These are phyloP conservation scores for Xylariaceae sp. DNA, from an alignment of 2,329 filamentous ascomycete species.

Conservation along the genomic window DNA sequence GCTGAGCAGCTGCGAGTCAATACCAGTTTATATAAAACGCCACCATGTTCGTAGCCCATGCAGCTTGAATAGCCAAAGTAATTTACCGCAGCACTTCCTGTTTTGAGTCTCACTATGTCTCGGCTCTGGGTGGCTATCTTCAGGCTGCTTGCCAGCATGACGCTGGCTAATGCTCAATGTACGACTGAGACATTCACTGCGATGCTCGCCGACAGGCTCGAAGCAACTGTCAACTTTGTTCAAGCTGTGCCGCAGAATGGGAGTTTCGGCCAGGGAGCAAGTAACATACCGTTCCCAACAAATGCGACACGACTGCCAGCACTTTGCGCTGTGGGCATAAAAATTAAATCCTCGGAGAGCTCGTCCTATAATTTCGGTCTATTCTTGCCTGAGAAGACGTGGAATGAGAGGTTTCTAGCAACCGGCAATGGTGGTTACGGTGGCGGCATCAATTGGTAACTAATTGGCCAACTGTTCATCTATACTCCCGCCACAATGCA, in stretches of 20 bases:
- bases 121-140: conserved; percentile 7
- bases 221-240: conserved; percentile 36
- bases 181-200: conserved; percentile 31
- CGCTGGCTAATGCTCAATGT: conserved; percentile 31
- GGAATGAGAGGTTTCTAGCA: conserved; percentile 40
- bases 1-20: not conserved
- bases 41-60: not conserved
- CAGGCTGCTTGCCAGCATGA: conserved; percentile 22
- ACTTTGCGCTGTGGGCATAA: conserved; percentile 41
- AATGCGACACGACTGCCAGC: conserved; percentile 40
- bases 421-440: conserved; percentile 41
- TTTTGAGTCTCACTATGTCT: conserved; percentile 20
- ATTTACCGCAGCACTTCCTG: not conserved
- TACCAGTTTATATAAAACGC: conserved; percentile 9
- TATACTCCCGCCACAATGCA: no score
- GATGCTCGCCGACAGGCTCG: conserved; percentile 31
- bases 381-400: conserved; percentile 41
- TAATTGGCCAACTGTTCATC: not conserved
- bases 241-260: conserved; percentile 35
- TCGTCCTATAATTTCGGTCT: conserved; percentile 43
- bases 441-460: conserved; percentile 44
- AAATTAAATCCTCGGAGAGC: conserved; percentile 39
- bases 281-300: conserved; percentile 31
- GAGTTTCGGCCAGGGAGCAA: conserved; percentile 34
- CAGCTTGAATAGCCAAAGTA: not conserved